Conservation (phyloP, 768 basidiomycete genomes). For the Daedaleopsis nitida region DNA sequence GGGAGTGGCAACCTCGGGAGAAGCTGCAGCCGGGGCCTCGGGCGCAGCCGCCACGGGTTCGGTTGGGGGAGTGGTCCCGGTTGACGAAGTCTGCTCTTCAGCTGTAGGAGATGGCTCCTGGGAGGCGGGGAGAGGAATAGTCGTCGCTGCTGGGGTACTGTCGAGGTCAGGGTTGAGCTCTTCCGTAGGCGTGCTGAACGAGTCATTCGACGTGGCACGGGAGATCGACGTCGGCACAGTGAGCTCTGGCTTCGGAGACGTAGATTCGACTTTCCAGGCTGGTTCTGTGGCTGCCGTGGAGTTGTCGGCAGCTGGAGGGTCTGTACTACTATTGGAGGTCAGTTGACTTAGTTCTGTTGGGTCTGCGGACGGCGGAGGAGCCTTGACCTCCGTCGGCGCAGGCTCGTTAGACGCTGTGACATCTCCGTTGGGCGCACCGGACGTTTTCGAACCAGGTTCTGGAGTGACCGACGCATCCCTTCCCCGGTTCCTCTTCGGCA, state of each 20-base stretch:
- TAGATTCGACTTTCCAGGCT: neutral
- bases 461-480: conserved; percentile 5
- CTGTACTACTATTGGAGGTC: neutral
- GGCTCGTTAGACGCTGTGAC: neutral
- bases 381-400: neutral
- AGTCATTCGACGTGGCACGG: conserved; percentile 21
- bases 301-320: neutral
- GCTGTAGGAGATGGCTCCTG: conserved; percentile 17
- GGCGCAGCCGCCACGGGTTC: neutral
- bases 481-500: conserved; percentile 28
- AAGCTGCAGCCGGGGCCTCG: neutral
- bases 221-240: conserved; percentile 8
- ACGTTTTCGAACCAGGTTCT: neutral
- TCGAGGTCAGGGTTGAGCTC: conserved; percentile 19
- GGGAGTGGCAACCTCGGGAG: neutral
- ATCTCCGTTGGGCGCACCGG: neutral
- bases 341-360: neutral
- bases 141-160: conserved; percentile 15
- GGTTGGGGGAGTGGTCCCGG: neutral
- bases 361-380: neutral
- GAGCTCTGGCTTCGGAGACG: neutral
- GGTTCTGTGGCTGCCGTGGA: neutral
- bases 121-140: conserved; percentile 24
- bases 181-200: conserved; percentile 29
- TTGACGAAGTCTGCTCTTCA: neutral